Evolutionary conservation across 768 basidiomycete genomes (phyloP).

Genomic region (Phlegmacium glaucopus): DNA sequence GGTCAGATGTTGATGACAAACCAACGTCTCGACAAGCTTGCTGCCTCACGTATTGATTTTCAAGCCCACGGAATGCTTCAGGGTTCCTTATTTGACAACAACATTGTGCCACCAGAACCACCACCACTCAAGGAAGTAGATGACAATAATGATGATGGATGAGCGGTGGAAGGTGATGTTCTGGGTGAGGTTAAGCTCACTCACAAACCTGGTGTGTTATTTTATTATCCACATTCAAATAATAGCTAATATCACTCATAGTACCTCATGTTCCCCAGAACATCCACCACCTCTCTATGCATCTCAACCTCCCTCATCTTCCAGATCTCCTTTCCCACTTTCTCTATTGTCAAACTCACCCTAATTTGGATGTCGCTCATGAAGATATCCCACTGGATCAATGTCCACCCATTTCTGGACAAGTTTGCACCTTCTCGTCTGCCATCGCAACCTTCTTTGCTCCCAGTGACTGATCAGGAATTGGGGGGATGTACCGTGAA

Average conservation of each 20-base stretch:
- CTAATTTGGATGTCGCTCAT: neutral
- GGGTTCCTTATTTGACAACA: no score
- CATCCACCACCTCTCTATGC: no score
- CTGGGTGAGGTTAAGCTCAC: constrained; percentile 8
- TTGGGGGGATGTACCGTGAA: constrained; percentile 25
- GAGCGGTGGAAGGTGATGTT: constrained; percentile 9
- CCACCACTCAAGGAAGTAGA: neutral
- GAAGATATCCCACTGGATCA: constrained; percentile 4
- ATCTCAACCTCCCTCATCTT: no score
- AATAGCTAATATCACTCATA: no score
- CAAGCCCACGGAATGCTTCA: constrained; percentile 6
- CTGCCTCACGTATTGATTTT: neutral
- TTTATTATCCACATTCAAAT: no score
- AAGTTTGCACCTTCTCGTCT: constrained; percentile 20
- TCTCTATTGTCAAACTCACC: constrained; percentile 10
- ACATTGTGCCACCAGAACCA: neutral
- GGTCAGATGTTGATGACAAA: constrained; percentile 26
- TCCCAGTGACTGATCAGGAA: constrained; percentile 23
- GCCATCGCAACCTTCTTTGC: constrained; percentile 23
- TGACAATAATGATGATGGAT: constrained; percentile 8
- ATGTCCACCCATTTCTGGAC: constrained; percentile 11
- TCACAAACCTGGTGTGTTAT: constrained; percentile 5
- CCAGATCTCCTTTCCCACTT: constrained; percentile 14
- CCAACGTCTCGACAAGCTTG: constrained; percentile 20
- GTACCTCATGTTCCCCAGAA: no score